Percentiles rank a stretch among this genome's conserved stretches.
Conservation (phyloP, 441 rosid genomes). For the Pelargonium myrrhifolium region DNA sequence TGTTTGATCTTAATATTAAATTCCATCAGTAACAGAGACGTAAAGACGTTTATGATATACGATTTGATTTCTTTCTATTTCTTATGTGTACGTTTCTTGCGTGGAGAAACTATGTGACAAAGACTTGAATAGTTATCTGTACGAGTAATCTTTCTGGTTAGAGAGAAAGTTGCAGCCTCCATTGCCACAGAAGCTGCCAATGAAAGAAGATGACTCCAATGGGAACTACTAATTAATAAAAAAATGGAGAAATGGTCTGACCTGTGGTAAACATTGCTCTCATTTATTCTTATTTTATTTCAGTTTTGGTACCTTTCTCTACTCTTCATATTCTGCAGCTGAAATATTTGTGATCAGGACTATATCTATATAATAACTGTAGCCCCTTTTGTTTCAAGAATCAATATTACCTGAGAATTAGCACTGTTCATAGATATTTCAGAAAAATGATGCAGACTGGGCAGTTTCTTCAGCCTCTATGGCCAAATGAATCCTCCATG, state of each 20-base stretch:
- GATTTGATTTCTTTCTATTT: neutral
- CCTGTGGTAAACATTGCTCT: constrained; percentile 5
- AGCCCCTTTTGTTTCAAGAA: neutral
- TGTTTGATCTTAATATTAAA: constrained; percentile 7
- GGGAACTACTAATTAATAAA: constrained; percentile 19
- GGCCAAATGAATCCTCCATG: constrained; percentile 14
- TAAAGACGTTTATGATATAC: constrained; percentile 7
- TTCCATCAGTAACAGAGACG: constrained; percentile 11
- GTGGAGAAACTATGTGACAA: constrained; percentile 12
- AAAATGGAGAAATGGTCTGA: constrained; percentile 9
- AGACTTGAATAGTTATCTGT: constrained; percentile 8
- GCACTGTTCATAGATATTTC: neutral
- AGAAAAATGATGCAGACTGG: constrained; percentile 16
- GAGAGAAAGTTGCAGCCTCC: neutral
- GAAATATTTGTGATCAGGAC: constrained; percentile 4
- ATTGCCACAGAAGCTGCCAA: constrained; percentile 13
- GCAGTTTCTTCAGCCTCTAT: constrained; percentile 6
- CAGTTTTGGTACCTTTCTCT: neutral
- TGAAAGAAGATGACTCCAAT: constrained; percentile 12
- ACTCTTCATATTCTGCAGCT: neutral
- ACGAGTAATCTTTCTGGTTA: neutral
- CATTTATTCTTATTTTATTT: neutral
- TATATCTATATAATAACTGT: constrained; percentile 4
- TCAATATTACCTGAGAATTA: neutral
- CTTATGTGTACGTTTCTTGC: neutral